Percentiles rank a stretch among this genome's conserved stretches.
Evolutionary conservation across 108 stramenopile genomes (phyloP).

Genomic region (Nitzschia putrida): DNA sequence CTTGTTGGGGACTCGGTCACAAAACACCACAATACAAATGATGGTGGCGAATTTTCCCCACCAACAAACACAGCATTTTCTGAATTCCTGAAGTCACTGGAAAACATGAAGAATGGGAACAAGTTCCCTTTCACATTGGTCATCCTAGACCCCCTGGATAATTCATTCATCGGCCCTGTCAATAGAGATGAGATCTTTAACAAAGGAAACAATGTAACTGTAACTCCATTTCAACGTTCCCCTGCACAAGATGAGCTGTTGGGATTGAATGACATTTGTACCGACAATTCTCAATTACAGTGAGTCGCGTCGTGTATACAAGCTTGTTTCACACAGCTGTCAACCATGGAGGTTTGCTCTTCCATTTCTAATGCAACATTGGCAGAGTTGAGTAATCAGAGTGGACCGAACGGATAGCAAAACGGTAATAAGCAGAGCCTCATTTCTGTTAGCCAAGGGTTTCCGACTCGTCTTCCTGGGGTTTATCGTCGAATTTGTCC

Average conservation of each 20-base stretch:
- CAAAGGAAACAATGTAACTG: too few relatives aligned
- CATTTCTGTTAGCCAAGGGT: not conserved
- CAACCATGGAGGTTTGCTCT: too few relatives aligned
- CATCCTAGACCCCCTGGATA: slow-evolving; percentile 84
- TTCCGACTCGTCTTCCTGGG: not conserved
- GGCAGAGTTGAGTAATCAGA: not conserved
- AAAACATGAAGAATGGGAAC: slow-evolving; percentile 33
- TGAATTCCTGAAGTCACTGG: slow-evolving; percentile 50
- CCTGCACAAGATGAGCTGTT: slow-evolving; percentile 65
- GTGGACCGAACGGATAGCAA: not conserved
- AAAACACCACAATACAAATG: slow-evolving; percentile 32
- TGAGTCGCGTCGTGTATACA: too few relatives aligned
- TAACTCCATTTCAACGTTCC: slow-evolving; percentile 39
- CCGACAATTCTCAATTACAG: slow-evolving; percentile 23
- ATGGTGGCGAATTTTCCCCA: slow-evolving; percentile 35
- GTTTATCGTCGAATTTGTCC: slow-evolving; percentile 11
- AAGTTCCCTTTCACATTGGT: slow-evolving; percentile 79
- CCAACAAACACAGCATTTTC: slow-evolving; percentile 38
- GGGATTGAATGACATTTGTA: slow-evolving; percentile 66
- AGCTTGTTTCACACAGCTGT: too few relatives aligned
- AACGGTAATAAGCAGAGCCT: not conserved
- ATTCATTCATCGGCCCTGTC: slow-evolving; percentile 81
- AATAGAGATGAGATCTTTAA: slow-evolving; percentile 2
- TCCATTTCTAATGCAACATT: too few relatives aligned
- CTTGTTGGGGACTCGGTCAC: slow-evolving; percentile 47